Conservation (phyloP, 148 eudicot species). For the Polygonum aviculare region DNA sequence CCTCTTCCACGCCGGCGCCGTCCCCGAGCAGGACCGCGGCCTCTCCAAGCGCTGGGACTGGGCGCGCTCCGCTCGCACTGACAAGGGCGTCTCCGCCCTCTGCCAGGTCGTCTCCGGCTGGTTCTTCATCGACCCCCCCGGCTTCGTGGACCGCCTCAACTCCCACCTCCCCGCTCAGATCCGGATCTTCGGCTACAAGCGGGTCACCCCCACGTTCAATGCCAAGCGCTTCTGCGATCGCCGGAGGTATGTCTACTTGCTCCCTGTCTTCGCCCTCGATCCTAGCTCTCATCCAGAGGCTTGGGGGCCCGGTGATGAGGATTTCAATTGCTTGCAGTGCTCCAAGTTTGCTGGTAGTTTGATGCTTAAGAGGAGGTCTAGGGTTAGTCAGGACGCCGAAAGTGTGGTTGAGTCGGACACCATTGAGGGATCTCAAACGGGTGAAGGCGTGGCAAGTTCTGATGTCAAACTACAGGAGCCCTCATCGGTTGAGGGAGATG, state of each 20-base stretch:
- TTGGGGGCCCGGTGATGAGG: constrained; percentile 58
- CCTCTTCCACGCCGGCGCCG: constrained; percentile 57
- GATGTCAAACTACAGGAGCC: not conserved
- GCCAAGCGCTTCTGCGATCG: constrained; percentile 83
- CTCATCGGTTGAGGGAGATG: not conserved
- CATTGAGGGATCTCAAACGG: not conserved
- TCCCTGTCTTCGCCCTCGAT: constrained; percentile 89
- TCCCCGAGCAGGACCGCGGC: constrained; percentile 60
- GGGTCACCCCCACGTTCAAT: constrained; percentile 52
- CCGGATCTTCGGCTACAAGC: constrained; percentile 65
- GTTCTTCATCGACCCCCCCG: constrained; percentile 77
- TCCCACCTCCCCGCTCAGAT: constrained; percentile 44
- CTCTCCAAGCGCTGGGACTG: constrained; percentile 54
- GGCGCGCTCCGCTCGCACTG: constrained; percentile 94
- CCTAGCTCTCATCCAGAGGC: constrained; percentile 60
- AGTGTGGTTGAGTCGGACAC: not conserved
- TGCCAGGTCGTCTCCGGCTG: constrained; percentile 92
- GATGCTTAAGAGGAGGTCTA: constrained; percentile 37
- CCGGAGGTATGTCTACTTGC: constrained; percentile 72
- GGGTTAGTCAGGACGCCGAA: not conserved
- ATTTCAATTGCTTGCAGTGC: constrained; percentile 63
- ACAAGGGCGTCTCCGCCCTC: constrained; percentile 88
- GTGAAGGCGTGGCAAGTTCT: not conserved
- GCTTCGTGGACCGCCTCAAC: constrained; percentile 53
- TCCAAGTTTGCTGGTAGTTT: constrained; percentile 52